Percentiles rank a stretch among this genome's conserved stretches.
Evolutionary conservation across 306 rosid genomes (phyloP).

Genomic region (Mimosa bimucronata): DNA sequence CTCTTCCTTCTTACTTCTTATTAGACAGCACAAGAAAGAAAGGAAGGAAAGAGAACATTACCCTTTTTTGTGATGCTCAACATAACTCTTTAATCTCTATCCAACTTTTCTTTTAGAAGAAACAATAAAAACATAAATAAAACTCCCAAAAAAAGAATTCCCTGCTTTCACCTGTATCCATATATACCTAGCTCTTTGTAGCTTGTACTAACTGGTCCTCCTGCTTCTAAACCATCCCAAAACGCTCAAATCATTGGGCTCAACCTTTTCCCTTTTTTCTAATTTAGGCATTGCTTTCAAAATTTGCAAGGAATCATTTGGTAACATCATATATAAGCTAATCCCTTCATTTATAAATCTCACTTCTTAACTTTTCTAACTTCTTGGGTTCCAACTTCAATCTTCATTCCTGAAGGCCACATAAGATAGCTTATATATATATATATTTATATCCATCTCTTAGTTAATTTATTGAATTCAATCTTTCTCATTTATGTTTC

Average conservation of each 20-base stretch:
- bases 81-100: slow-evolving; percentile 29
- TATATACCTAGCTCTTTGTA: slow-evolving; percentile 24
- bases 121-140: slow-evolving; percentile 34
- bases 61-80: slow-evolving; percentile 14
- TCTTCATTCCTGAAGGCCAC: background rate
- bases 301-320: background rate
- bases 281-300: background rate
- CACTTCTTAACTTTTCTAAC: background rate
- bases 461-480: background rate
- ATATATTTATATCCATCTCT: background rate
- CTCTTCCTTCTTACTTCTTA: slow-evolving; percentile 4
- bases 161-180: slow-evolving; percentile 35
- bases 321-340: background rate
- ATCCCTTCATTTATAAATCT: background rate
- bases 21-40: slow-evolving; percentile 14
- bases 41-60: background rate
- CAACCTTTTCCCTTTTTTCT: background rate
- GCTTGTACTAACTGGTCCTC: slow-evolving; percentile 35
- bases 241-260: slow-evolving; percentile 28
- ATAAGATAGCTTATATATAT: background rate
- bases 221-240: slow-evolving; percentile 32
- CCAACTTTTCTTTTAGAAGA: slow-evolving; percentile 33
- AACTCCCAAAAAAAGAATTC: too few species aligned
- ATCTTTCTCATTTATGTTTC: background rate
- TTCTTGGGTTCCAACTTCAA: background rate